Evolutionary conservation across 2,329 filamentous ascomycete species (phyloP).

Genomic region (Aspergillus clavatus): DNA sequence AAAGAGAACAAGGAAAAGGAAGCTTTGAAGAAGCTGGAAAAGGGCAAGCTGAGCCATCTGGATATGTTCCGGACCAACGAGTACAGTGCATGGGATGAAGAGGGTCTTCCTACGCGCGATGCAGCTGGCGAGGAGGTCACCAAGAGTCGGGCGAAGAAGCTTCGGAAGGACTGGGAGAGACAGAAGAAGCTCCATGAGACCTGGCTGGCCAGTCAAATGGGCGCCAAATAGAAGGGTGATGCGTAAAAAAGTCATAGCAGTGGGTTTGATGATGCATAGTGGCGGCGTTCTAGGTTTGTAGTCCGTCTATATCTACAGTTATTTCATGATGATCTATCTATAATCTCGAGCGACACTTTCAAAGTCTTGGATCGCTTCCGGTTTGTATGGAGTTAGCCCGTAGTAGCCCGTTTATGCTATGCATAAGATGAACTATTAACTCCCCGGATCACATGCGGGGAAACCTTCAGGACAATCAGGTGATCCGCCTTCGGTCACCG

Average conservation of each 20-base stretch:
- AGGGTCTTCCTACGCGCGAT: conserved; percentile 74
- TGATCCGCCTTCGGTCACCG: neutral
- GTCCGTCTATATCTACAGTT: neutral
- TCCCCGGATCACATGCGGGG: neutral
- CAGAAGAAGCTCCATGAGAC: conserved; percentile 64
- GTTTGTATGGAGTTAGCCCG: neutral
- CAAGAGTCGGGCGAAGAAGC: conserved; percentile 74
- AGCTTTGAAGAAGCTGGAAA: conserved; percentile 44
- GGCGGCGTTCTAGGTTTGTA: neutral
- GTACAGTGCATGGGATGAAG: conserved; percentile 75
- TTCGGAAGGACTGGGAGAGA: conserved; percentile 83
- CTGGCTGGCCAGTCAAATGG: neutral
- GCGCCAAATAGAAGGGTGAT: neutral
- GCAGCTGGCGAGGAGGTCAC: conserved; percentile 73
- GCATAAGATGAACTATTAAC: neutral
- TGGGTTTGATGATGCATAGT: neutral
- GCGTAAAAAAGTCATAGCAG: neutral
- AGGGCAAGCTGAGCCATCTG: conserved; percentile 53
- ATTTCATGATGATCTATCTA: neutral
- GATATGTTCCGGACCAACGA: conserved; percentile 57
- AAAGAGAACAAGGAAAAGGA: conserved; percentile 45
- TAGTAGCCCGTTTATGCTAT: neutral
- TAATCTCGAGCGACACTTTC: neutral
- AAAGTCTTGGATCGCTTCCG: neutral
- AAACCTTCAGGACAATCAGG: neutral